These are phyloP conservation scores for Tricholoma sp. DNA, from an alignment of 768 basidiomycete species.

Conservation along the genomic window DNA sequence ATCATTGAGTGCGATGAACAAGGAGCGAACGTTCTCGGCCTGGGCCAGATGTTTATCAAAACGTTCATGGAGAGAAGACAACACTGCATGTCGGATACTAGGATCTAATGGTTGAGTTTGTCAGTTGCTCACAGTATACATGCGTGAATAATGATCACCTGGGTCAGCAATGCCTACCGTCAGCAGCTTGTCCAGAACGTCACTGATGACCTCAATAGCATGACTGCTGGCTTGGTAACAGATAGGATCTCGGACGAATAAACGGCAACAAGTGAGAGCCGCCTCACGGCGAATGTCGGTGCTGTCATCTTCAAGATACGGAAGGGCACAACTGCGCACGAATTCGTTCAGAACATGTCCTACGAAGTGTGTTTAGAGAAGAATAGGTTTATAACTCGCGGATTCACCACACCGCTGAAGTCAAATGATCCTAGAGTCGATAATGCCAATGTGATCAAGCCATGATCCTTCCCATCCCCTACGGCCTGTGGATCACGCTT, in stretches of 20 bases:
- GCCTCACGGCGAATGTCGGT: constrained; percentile 84
- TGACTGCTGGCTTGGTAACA: constrained; percentile 94
- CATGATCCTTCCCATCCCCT: constrained; percentile 54
- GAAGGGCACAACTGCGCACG: constrained; percentile 84
- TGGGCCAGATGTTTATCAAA: constrained; percentile 98
- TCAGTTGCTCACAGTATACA: constrained; percentile 1
- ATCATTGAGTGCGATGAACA: constrained; percentile 97
- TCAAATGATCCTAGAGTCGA: constrained; percentile 88
- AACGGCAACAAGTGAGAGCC: constrained; percentile 84
- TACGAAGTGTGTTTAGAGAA: constrained; percentile 21
- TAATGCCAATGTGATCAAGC: constrained; percentile 76
- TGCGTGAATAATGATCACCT: constrained; percentile 40
- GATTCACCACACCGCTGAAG: constrained; percentile 65
- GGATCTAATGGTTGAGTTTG: constrained; percentile 46
- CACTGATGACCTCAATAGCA: constrained; percentile 94
- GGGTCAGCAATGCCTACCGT: constrained; percentile 96
- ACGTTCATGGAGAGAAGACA: constrained; percentile 81
- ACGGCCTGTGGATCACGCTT: constrained; percentile 26
- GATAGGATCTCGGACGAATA: constrained; percentile 93
- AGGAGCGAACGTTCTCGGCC: constrained; percentile 94
- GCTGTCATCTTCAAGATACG: constrained; percentile 91
- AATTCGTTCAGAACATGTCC: constrained; percentile 96
- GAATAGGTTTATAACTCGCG: background rate
- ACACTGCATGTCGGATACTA: constrained; percentile 78
- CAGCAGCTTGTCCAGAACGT: constrained; percentile 94